Evolutionary conservation across 495 filamentous ascomycete species (phyloP).

Genomic region (Lepraria neglecta): DNA sequence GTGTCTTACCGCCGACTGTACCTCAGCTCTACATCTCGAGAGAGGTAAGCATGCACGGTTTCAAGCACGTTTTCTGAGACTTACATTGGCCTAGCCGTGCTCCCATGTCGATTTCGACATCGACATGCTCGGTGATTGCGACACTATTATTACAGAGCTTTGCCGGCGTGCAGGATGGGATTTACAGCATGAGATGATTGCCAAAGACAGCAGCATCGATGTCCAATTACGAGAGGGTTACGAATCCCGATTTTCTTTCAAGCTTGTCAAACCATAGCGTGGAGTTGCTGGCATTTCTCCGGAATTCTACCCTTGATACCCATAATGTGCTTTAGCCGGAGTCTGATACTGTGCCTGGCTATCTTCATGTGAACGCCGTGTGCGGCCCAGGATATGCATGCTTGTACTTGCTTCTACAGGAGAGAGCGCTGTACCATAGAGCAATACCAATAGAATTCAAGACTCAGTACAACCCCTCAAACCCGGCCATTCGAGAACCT

Average conservation of each 20-base stretch:
- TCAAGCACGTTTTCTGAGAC: background rate
- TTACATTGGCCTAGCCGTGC: constrained; percentile 51
- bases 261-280: constrained; percentile 32
- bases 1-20: constrained; percentile 66
- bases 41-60: constrained; percentile 46
- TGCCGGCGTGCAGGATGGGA: constrained; percentile 81
- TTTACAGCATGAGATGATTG: constrained; percentile 82
- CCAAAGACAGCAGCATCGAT: constrained; percentile 55
- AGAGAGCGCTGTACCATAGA: background rate
- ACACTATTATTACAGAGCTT: constrained; percentile 83
- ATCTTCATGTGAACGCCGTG: background rate
- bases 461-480: too few relatives aligned
- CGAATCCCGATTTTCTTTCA: constrained; percentile 59
- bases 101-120: constrained; percentile 91
- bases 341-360: background rate
- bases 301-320: constrained; percentile 9
- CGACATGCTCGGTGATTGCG: constrained; percentile 88
- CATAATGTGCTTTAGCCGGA: background rate
- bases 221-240: constrained; percentile 55
- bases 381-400: background rate
- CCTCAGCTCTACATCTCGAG: constrained; percentile 93
- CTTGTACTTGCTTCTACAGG: background rate
- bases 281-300: background rate
- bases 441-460: too few relatives aligned
- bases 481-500: too few relatives aligned